A percentile compares a stretch with the other conserved stretches of the same genome.
Evolutionary conservation across 371 early-diverging fungal genomes (phyloP).

Genomic region (Nosema muscidifuracis): DNA sequence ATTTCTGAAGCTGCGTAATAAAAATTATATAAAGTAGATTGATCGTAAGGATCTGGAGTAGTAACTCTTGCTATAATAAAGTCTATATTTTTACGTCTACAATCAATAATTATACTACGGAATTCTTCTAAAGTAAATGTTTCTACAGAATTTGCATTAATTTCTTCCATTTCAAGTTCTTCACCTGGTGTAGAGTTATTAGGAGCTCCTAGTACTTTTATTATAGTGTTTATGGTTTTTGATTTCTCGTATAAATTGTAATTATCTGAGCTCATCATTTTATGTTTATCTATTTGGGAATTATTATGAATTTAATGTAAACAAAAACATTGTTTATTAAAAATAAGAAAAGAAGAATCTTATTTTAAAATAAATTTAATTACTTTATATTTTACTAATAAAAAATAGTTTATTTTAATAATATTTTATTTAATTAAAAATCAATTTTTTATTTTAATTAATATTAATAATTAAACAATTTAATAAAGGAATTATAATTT

Average conservation of each 20-base stretch:
- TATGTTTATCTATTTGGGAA: constrained; percentile 30
- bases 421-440: no score
- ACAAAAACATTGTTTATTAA: constrained; percentile 14
- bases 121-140: constrained; percentile 73
- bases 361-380: background rate
- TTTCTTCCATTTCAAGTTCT: constrained; percentile 60
- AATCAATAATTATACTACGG: constrained; percentile 65
- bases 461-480: no score
- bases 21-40: constrained; percentile 65
- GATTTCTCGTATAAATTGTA: constrained; percentile 41
- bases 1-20: constrained; percentile 73
- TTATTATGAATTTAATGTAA: constrained; percentile 19
- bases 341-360: background rate
- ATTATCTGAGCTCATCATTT: constrained; percentile 26
- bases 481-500: no score
- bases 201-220: constrained; percentile 61
- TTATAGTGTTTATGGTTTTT: constrained; percentile 45
- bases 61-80: constrained; percentile 72
- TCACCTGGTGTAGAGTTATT: constrained; percentile 43
- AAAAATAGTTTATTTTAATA: no score
- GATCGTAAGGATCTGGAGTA: constrained; percentile 68
- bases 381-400: no score
- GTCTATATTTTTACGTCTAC: constrained; percentile 67
- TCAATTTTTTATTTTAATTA: no score
- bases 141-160: constrained; percentile 67